These are phyloP conservation scores for Neurospora intermedia DNA, from an alignment of 495 filamentous ascomycete species.

Conservation along the genomic window DNA sequence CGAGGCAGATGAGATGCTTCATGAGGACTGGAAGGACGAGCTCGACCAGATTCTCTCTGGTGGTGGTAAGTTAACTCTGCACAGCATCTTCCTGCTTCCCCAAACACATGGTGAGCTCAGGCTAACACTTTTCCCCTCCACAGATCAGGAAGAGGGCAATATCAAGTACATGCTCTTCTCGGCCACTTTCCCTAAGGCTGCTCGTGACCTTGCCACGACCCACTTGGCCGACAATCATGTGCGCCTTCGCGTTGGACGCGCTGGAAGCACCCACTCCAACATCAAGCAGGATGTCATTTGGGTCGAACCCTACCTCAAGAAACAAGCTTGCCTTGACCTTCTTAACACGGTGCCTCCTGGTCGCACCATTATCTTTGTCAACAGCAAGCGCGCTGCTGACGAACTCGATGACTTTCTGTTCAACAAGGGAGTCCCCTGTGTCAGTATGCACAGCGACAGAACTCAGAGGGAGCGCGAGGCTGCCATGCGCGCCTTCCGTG, in stretches of 20 bases:
- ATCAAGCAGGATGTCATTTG: conserved; percentile 68
- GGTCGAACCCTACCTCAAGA: conserved; percentile 52
- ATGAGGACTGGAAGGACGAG: conserved; percentile 61
- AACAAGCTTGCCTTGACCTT: conserved; percentile 59
- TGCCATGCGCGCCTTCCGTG: conserved; percentile 76
- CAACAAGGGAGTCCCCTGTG: conserved; percentile 65
- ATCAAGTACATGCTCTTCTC: conserved; percentile 87
- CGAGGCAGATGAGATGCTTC: conserved; percentile 88
- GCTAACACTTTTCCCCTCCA: conserved; percentile 14
- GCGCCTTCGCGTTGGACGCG: conserved; percentile 73
- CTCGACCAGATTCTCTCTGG: conserved; percentile 63
- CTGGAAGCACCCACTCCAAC: conserved; percentile 67
- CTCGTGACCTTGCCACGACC: conserved; percentile 62
- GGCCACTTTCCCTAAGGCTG: conserved; percentile 74
- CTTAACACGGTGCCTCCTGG: conserved; percentile 54
- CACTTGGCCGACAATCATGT: conserved; percentile 63
- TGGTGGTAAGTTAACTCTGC: conserved; percentile 46
- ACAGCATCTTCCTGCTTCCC: background rate
- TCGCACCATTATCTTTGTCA: conserved; percentile 89
- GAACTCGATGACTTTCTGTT: conserved; percentile 79
- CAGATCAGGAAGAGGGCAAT: conserved; percentile 69
- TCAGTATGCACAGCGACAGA: conserved; percentile 77
- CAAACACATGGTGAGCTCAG: conserved; percentile 3
- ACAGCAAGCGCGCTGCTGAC: conserved; percentile 64
- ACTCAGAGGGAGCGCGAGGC: conserved; percentile 92